phyloP scores from a whole-genome alignment of 2,329 filamentous ascomycete genomes.

The Mariannaea sp. region DNA sequence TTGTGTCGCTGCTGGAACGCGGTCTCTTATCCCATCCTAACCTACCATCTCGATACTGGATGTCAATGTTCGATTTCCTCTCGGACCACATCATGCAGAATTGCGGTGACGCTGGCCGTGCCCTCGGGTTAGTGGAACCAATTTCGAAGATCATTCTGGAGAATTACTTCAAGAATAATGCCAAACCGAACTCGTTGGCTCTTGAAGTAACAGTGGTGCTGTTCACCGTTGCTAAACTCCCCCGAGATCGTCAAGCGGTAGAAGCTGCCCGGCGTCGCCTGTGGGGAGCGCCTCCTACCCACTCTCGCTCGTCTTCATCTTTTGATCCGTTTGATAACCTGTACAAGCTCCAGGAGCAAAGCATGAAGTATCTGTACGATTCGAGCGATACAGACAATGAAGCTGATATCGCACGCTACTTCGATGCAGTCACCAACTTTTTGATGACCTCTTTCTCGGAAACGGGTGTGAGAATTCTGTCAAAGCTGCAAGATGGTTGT shows the following conservation, averaged over 20 bases:
- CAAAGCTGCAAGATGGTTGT: slow-evolving; percentile 65
- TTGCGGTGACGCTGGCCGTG: slow-evolving; percentile 69
- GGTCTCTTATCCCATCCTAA: slow-evolving; percentile 58
- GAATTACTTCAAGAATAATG: slow-evolving; percentile 27
- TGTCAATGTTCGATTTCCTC: slow-evolving; percentile 61
- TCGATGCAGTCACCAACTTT: slow-evolving; percentile 60
- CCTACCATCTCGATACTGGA: slow-evolving; percentile 54
- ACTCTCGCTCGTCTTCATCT: slow-evolving; percentile 47
- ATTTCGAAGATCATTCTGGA: slow-evolving; percentile 62
- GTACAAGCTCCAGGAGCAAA: slow-evolving; percentile 61
- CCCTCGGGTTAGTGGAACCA: slow-evolving; percentile 72
- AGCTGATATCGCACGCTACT: slow-evolving; percentile 49
- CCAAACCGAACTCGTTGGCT: slow-evolving; percentile 32
- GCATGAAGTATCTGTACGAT: slow-evolving; percentile 61
- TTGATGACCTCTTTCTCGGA: slow-evolving; percentile 54
- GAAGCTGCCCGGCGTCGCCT: slow-evolving; percentile 69
- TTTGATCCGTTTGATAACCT: slow-evolving; percentile 70
- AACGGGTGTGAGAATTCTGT: slow-evolving; percentile 60
- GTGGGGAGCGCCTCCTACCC: slow-evolving; percentile 54
- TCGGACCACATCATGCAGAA: slow-evolving; percentile 62
- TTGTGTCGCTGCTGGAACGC: slow-evolving; percentile 68
- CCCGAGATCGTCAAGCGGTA: slow-evolving; percentile 64
- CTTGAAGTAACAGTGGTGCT: slow-evolving; percentile 49
- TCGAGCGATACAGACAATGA: slow-evolving; percentile 47
- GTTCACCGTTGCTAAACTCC: slow-evolving; percentile 55